A percentile compares a stretch with the other conserved stretches of the same genome.
Conservation (phyloP, 805 yeast species). For the Pichia insulana region DNA sequence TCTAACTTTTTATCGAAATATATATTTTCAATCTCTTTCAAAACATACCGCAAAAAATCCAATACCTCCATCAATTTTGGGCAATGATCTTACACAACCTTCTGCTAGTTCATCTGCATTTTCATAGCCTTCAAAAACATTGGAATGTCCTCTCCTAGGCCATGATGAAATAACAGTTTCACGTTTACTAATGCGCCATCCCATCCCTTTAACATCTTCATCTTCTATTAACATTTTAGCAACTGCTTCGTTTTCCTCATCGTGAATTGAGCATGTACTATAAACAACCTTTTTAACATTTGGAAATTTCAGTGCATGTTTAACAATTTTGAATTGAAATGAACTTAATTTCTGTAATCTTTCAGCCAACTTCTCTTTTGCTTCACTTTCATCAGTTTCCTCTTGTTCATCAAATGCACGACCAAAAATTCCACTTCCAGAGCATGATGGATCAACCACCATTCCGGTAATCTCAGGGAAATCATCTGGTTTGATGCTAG, state of each 20-base stretch:
- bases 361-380: conserved; percentile 33
- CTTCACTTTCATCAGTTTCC: conserved; percentile 33
- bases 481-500: conserved; percentile 47
- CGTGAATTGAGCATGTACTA: conserved; percentile 92
- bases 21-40: conserved; percentile 33
- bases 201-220: conserved; percentile 47
- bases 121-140: conserved; percentile 51
- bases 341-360: conserved; percentile 68
- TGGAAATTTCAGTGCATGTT: conserved; percentile 82
- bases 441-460: conserved; percentile 93
- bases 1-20: conserved; percentile 9
- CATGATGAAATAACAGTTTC: conserved; percentile 69
- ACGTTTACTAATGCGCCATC: conserved; percentile 66
- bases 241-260: conserved; percentile 89
- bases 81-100: conserved; percentile 79
- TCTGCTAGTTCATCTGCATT: conserved; percentile 56
- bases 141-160: conserved; percentile 74
- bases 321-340: conserved; percentile 81
- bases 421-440: conserved; percentile 98
- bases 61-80: conserved; percentile 93
- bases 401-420: conserved; percentile 50
- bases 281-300: conserved; percentile 71
- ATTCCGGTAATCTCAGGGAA: conserved; percentile 65
- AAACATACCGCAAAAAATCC: conserved; percentile 97
- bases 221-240: conserved; percentile 72